Conservation (phyloP, 1,284 basidiomycete species). For the Fomitiporia mediterranea region DNA sequence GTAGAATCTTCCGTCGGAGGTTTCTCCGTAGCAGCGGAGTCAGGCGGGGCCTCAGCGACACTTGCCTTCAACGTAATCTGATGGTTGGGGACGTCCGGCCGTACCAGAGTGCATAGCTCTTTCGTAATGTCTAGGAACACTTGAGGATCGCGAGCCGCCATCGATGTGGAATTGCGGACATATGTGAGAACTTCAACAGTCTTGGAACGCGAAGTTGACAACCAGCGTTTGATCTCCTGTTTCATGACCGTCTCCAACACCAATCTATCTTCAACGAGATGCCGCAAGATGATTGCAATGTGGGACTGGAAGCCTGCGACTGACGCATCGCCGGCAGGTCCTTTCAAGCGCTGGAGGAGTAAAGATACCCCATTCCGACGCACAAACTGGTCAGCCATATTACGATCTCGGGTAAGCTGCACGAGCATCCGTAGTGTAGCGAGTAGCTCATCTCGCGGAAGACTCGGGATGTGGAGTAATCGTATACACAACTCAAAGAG, state of each 20-base stretch:
- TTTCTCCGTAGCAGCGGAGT: conserved; percentile 23
- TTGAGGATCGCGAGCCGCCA: conserved; percentile 78
- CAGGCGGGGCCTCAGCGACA: conserved; percentile 25
- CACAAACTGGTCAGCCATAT: conserved; percentile 56
- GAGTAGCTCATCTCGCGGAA: conserved; percentile 76
- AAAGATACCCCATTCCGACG: conserved; percentile 56
- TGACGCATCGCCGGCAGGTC: conserved; percentile 39
- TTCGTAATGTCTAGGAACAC: conserved; percentile 75
- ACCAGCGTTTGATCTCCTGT: conserved; percentile 76
- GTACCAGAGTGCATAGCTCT: conserved; percentile 67
- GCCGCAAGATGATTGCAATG: conserved; percentile 84
- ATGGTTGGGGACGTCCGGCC: conserved; percentile 56
- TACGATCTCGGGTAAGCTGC: conserved; percentile 71
- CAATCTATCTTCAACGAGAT: conserved; percentile 77
- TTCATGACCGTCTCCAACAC: conserved; percentile 74
- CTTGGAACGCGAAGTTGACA: conserved; percentile 66
- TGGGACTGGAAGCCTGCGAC: conserved; percentile 76
- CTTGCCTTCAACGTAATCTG: conserved; percentile 58
- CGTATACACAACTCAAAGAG: conserved; percentile 74
- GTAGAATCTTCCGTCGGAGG: conserved; percentile 24
- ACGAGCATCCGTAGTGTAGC: conserved; percentile 78
- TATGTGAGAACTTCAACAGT: conserved; percentile 70
- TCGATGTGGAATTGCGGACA: conserved; percentile 73
- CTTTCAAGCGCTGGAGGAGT: conserved; percentile 65
- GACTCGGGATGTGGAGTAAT: conserved; percentile 54